Conservation (phyloP, 140 eudicot genomes). For the Oenanthe javanica region DNA sequence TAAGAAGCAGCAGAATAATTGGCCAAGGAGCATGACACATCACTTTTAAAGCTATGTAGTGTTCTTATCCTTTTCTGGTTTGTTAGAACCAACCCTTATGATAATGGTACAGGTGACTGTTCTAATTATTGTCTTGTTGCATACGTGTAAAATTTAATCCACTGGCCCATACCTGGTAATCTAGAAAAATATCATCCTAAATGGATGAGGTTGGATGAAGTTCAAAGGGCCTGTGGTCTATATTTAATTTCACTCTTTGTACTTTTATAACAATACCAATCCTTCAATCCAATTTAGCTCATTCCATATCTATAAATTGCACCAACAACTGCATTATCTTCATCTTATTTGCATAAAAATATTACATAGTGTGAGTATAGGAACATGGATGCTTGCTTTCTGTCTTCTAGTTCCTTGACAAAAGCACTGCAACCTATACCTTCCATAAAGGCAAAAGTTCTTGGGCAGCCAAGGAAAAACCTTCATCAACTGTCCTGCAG, state of each 20-base stretch:
- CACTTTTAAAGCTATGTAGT: conserved; percentile 17
- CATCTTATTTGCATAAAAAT: conserved; percentile 3
- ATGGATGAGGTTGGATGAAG: conserved; percentile 29
- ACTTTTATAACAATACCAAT: conserved; percentile 14
- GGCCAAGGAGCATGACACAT: conserved; percentile 55
- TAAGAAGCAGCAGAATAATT: conserved; percentile 12
- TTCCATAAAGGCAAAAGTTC: conserved; percentile 32
- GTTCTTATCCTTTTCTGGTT: conserved; percentile 26
- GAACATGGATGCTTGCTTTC: conserved; percentile 79
- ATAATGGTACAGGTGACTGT: conserved; percentile 20
- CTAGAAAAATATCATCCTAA: conserved; percentile 22
- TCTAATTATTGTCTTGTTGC: conserved; percentile 17
- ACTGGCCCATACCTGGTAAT: conserved; percentile 47
- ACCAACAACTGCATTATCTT: conserved; percentile 8
- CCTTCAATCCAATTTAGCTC: neutral
- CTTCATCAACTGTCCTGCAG: conserved; percentile 20
- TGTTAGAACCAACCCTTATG: conserved; percentile 11
- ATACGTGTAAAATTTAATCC: conserved; percentile 39
- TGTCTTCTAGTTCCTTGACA: conserved; percentile 57
- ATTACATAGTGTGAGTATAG: neutral
- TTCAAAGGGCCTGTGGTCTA: conserved; percentile 42
- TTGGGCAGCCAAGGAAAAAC: conserved; percentile 35
- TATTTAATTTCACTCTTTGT: conserved; percentile 24
- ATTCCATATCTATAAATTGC: neutral
- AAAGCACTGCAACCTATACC: conserved; percentile 49